Base-by-base conservation (phyloP, 1,139 yeast species). In the Pichia sp. region DNA sequence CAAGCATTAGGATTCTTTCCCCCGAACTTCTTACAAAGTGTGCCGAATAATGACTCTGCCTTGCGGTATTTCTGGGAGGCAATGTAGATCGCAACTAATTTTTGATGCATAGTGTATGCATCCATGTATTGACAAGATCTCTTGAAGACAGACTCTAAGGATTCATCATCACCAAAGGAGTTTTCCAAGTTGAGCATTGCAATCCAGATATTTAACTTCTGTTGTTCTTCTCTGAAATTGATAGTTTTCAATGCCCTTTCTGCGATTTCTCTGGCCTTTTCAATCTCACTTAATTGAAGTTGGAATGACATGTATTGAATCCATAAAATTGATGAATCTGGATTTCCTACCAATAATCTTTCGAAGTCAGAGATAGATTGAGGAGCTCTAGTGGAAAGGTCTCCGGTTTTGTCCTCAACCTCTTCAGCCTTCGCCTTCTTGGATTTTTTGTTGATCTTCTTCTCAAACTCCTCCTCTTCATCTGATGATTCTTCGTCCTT, bases 251-350 rank as follows among this genome's bases (percentile, higher is more conserved):
- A 78, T 4, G 98, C 99, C 61, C 99, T 83, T 65, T 87, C 88
- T 49, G 89, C 98, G 63, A 93, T 83, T 70, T 89, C 96, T 64
- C 99, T 83, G 12, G 98, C 97, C 72, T 87, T 90, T 54, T 92
- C 97, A 58, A 91, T 76, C 70, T 93, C 99, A 75, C 96, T 87
- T 61, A 93, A 77, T 71, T 92, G 97, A 62, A 93, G 78, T 73
- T 91, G 96, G 87, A 92, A 93, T 3, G 98, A 93, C 97, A 95
- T 93, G 72, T 88, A 93, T 72, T 92, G 90, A 90, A 93, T 92
- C 99, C 99, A 93, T 61, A 91, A 74, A 51, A 92, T 81, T 1
- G 99, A 92, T 2, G 97, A 89, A 74, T 90, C 87, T 55, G 99
- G 98, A 67, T 87, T 87, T 67, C 97, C 96, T 58, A 93, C 80